These are phyloP conservation scores for Ophiocordyceps polyrhachis-furcata DNA, from an alignment of 2,329 filamentous ascomycete species.

Conservation along the genomic window DNA sequence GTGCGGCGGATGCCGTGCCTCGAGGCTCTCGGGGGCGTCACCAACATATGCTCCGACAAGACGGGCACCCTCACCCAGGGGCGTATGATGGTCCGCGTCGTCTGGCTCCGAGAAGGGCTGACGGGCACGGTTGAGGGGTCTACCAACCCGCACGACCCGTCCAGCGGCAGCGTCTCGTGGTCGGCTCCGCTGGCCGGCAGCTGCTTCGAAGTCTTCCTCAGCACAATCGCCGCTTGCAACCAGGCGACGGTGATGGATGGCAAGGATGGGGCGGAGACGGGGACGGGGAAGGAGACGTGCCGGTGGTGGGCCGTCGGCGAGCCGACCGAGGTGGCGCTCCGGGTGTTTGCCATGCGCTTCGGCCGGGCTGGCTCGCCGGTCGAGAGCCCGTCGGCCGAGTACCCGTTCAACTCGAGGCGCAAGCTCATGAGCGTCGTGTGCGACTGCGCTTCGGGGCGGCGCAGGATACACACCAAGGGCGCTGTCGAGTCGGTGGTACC, in stretches of 20 bases:
- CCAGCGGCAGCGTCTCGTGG: constrained; percentile 31
- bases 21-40: constrained; percentile 51
- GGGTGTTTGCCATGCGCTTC: constrained; percentile 55
- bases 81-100: constrained; percentile 45
- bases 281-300: constrained; percentile 20
- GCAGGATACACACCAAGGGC: constrained; percentile 36
- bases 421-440: constrained; percentile 63
- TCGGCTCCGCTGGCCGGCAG: constrained; percentile 20
- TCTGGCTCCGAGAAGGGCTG: constrained; percentile 38
- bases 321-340: constrained; percentile 56
- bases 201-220: constrained; percentile 27
- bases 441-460: constrained; percentile 13
- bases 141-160: constrained; percentile 42
- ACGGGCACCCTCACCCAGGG: constrained; percentile 49
- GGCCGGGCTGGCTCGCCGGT: constrained; percentile 27
- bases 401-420: constrained; percentile 54
- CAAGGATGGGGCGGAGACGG: constrained; percentile 24
- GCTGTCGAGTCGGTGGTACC: constrained; percentile 38
- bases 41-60: constrained; percentile 53
- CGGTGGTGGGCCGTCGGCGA: constrained; percentile 44
- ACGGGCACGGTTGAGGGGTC: constrained; percentile 33
- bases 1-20: constrained; percentile 46
- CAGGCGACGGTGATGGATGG: constrained; percentile 30
- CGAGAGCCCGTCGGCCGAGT: constrained; percentile 39
- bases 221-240: constrained; percentile 43